Evolutionary conservation across 805 yeast genomes (phyloP).

Genomic region (Metschnikowia lachancei): DNA sequence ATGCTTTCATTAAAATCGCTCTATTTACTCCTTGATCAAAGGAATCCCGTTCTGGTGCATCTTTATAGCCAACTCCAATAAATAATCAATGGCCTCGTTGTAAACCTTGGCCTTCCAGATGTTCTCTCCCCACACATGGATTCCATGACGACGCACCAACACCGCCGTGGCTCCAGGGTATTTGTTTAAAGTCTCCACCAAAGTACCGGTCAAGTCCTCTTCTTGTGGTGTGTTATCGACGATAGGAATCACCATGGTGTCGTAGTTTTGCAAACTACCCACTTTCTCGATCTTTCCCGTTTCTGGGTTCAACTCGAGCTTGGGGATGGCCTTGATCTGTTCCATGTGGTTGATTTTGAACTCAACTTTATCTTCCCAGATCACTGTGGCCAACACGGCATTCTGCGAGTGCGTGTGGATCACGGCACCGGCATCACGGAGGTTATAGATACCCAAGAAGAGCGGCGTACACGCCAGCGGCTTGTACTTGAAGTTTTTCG

Average conservation of each 20-base stretch:
- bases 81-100: conserved; percentile 89
- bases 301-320: conserved; percentile 29
- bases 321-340: conserved; percentile 90
- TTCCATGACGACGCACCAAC: conserved; percentile 88
- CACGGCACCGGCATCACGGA: conserved; percentile 82
- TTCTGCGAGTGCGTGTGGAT: conserved; percentile 91
- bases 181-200: conserved; percentile 59
- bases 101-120: conserved; percentile 91
- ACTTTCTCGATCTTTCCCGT: conserved; percentile 48
- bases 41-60: conserved; percentile 72
- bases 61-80: conserved; percentile 79
- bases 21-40: conserved; percentile 28
- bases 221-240: conserved; percentile 89
- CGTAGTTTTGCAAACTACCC: conserved; percentile 70
- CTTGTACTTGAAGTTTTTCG: conserved; percentile 50
- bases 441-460: conserved; percentile 66
- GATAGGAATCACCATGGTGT: conserved; percentile 79
- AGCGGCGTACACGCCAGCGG: conserved; percentile 95
- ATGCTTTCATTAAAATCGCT: not conserved
- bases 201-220: conserved; percentile 69
- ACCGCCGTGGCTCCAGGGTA: conserved; percentile 85
- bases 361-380: conserved; percentile 59
- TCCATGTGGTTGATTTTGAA: conserved; percentile 80
- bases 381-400: conserved; percentile 76
- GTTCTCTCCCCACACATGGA: conserved; percentile 93